These are phyloP conservation scores for Candida sp. DNA, from an alignment of 1,139 yeast species.

Conservation along the genomic window DNA sequence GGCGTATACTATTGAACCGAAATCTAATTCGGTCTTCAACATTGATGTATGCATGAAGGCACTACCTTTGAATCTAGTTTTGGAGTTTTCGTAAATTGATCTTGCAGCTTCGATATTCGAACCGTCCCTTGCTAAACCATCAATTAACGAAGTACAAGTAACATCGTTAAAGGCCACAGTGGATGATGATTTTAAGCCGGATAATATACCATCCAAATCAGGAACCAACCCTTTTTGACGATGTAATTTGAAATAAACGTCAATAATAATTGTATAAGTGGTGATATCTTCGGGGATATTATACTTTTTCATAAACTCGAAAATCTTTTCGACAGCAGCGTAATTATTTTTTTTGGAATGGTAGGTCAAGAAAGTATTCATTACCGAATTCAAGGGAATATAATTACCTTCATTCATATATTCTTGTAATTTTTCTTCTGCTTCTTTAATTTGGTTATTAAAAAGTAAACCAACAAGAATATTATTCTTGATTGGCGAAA, in stretches of 20 bases:
- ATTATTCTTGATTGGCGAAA: constrained; percentile 31
- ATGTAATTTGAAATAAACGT: constrained; percentile 49
- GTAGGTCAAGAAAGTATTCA: constrained; percentile 35
- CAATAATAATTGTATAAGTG: constrained; percentile 64
- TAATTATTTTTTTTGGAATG: constrained; percentile 30
- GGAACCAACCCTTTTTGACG: constrained; percentile 44
- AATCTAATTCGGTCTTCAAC: constrained; percentile 53
- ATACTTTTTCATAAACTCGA: constrained; percentile 32
- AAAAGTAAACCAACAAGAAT: constrained; percentile 32
- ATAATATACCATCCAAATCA: constrained; percentile 35
- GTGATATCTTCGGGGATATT: constrained; percentile 59
- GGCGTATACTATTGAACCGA: constrained; percentile 49
- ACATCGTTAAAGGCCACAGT: constrained; percentile 43
- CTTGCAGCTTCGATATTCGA: constrained; percentile 53
- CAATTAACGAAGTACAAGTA: constrained; percentile 54
- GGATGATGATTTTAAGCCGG: constrained; percentile 37
- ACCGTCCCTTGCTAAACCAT: constrained; percentile 50
- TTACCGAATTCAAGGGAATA: constrained; percentile 29
- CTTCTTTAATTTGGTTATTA: constrained; percentile 26
- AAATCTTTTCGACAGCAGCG: constrained; percentile 36
- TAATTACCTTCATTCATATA: constrained; percentile 21
- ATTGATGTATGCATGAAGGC: constrained; percentile 52
- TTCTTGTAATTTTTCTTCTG: constrained; percentile 30
- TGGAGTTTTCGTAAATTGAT: constrained; percentile 35
- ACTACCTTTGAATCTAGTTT: constrained; percentile 30